phyloP scores from a whole-genome alignment of 352 stramenopile genomes.

The Pythium oligandrum region DNA sequence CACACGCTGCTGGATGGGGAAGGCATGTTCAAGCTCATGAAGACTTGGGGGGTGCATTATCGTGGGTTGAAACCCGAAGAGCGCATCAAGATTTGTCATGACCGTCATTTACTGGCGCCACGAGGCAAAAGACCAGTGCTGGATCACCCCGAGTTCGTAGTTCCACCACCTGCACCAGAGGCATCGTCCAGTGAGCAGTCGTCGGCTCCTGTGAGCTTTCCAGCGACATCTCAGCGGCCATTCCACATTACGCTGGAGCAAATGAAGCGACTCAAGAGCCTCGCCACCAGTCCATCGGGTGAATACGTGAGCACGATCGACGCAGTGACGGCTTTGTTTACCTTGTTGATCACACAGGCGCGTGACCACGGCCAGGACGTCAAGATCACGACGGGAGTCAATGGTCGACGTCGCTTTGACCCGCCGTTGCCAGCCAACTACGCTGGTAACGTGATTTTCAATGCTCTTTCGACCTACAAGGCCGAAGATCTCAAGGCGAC shows the following conservation, averaged over 20 bases:
- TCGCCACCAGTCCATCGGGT: slow-evolving; percentile 3
- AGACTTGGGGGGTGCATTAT: slow-evolving; percentile 53
- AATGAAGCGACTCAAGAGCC: slow-evolving; percentile 37
- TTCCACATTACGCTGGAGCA: slow-evolving; percentile 42
- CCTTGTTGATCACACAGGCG: slow-evolving; percentile 39
- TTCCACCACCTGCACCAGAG: neutral
- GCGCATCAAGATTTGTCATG: slow-evolving; percentile 28
- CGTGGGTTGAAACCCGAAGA: slow-evolving; percentile 21
- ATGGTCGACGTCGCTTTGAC: slow-evolving; percentile 35
- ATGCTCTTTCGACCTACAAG: slow-evolving; percentile 33
- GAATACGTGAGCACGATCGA: slow-evolving; percentile 53
- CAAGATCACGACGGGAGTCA: slow-evolving; percentile 44
- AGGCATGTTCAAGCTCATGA: slow-evolving; percentile 55
- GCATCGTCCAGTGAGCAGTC: neutral
- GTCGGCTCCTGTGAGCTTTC: slow-evolving; percentile 6
- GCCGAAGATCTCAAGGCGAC: slow-evolving; percentile 19
- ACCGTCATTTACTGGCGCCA: slow-evolving; percentile 28
- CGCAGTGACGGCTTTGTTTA: slow-evolving; percentile 43
- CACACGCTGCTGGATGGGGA: slow-evolving; percentile 50
- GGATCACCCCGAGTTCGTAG: slow-evolving; percentile 39
- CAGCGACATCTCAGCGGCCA: slow-evolving; percentile 28
- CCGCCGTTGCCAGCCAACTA: slow-evolving; percentile 41
- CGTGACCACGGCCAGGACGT: slow-evolving; percentile 36
- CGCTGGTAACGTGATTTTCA: slow-evolving; percentile 52
- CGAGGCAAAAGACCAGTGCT: slow-evolving; percentile 16